Conservation (phyloP, 2,329 filamentous ascomycete genomes). For the Sporothrix euskadiensis region DNA sequence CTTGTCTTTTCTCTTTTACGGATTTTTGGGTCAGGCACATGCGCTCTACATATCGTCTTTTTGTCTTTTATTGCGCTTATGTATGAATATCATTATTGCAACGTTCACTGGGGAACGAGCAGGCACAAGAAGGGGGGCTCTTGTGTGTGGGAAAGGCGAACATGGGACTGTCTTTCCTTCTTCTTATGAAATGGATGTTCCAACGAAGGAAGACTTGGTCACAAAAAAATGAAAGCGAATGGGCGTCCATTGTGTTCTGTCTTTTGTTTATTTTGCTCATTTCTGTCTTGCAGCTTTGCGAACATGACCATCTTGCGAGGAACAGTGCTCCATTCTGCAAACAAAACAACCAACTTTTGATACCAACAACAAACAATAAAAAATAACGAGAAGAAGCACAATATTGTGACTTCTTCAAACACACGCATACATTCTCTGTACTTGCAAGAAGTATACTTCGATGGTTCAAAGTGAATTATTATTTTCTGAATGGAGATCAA, state of each 20-base stretch:
- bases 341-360: background rate
- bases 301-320: background rate
- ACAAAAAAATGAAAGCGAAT: background rate
- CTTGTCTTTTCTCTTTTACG: background rate
- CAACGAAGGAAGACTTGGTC: background rate
- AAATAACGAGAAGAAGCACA: conserved; percentile 6
- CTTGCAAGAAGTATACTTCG: background rate
- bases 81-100: conserved; percentile 4
- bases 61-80: background rate
- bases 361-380: conserved; percentile 19
- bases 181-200: background rate
- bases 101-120: background rate
- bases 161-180: background rate
- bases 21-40: background rate
- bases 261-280: background rate
- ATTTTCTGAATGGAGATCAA: background rate
- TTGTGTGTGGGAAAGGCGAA: conserved; percentile 15
- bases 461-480: background rate
- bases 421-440: background rate
- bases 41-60: background rate
- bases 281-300: background rate
- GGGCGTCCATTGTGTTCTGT: background rate
- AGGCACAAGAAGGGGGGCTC: background rate
- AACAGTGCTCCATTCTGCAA: background rate
- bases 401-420: conserved; percentile 12